These are phyloP conservation scores for Penicillium soppii DNA, from an alignment of 495 filamentous ascomycete genomes.

Conservation along the genomic window DNA sequence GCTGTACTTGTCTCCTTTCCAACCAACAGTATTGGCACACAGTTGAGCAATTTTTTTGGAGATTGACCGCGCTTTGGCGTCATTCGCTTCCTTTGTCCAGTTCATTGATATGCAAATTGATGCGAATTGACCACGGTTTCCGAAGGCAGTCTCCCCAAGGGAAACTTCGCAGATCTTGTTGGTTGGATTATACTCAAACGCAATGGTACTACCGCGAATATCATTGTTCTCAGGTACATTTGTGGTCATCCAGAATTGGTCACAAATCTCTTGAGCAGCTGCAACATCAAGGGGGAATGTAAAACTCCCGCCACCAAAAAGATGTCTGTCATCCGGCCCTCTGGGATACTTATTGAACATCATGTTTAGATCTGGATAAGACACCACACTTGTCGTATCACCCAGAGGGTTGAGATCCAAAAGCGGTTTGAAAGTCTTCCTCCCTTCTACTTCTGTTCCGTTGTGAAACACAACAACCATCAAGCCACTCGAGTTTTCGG, in stretches of 20 bases:
- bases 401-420: neutral
- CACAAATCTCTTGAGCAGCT: neutral
- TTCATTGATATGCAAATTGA: constrained; percentile 2
- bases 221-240: neutral
- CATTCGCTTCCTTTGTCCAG: constrained; percentile 2
- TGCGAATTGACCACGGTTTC: constrained; percentile 3
- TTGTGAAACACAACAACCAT: constrained; percentile 4
- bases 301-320: constrained; percentile 3
- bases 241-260: constrained; percentile 4
- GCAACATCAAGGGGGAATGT: neutral
- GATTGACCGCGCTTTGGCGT: neutral
- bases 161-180: neutral
- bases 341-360: constrained; percentile 6
- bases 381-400: neutral
- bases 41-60: neutral
- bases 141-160: neutral
- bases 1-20: constrained; percentile 4
- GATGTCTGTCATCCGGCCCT: neutral
- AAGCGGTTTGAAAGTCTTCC: constrained; percentile 1
- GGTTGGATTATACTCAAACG: constrained; percentile 1
- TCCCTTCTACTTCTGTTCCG: constrained; percentile 3
- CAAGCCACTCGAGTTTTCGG: neutral
- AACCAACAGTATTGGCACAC: neutral
- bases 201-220: neutral
- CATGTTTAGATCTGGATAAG: constrained; percentile 1